phyloP scores from a whole-genome alignment of 1,284 basidiomycete genomes.

The Schizophyllum commune region DNA sequence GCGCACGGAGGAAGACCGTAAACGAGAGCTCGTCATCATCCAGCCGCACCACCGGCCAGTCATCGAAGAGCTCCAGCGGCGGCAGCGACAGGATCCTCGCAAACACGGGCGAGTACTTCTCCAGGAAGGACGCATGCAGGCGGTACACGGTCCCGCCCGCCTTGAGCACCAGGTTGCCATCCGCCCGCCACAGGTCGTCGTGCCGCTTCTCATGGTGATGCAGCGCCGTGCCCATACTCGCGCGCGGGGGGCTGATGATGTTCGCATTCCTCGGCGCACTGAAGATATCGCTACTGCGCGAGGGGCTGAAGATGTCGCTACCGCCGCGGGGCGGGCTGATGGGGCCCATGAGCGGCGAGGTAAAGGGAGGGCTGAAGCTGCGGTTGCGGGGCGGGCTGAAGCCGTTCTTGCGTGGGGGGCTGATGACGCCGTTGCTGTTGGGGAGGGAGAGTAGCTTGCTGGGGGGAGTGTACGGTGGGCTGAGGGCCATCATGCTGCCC shows the following conservation, averaged over 20 bases:
- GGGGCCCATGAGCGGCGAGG: no score
- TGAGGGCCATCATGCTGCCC: neutral
- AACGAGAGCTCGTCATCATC: neutral
- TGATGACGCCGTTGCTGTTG: neutral
- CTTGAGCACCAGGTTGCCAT: neutral
- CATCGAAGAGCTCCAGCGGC: neutral
- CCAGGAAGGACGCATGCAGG: neutral
- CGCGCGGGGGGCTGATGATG: neutral
- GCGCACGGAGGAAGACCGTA: neutral
- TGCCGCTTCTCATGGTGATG: neutral
- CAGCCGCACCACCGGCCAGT: neutral
- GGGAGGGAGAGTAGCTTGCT: neutral
- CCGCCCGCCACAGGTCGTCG: neutral
- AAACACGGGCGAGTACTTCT: neutral
- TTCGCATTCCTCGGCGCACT: neutral
- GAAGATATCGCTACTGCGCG: neutral
- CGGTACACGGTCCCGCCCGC: neutral
- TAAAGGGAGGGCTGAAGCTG: no score
- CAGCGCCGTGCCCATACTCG: no score
- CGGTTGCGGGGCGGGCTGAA: no score
- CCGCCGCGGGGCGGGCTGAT: no score
- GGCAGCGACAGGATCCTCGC: neutral
- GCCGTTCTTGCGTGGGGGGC: neutral
- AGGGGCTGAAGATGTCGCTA: neutral
- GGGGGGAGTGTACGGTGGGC: neutral